Evolutionary conservation across 139 green algal genomes (phyloP).

Genomic region (Eudorina sp.): DNA sequence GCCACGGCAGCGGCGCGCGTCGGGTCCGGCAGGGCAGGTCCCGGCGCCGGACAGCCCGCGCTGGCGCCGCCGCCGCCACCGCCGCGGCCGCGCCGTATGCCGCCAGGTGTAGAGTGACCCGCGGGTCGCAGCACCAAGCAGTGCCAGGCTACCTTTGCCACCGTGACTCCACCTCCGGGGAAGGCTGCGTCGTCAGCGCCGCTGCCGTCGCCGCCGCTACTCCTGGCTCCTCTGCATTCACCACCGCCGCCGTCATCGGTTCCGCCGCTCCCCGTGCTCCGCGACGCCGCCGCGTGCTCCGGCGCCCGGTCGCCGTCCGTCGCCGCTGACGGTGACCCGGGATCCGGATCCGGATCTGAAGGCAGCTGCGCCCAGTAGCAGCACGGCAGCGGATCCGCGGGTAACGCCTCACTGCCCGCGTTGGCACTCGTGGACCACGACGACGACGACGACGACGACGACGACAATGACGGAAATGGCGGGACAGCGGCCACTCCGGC

Average conservation of each 20-base stretch:
- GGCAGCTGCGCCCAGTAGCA: conserved; percentile 37
- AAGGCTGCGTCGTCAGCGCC: background rate
- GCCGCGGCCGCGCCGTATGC: background rate
- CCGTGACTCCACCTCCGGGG: background rate
- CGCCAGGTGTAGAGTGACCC: background rate
- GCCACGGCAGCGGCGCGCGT: background rate
- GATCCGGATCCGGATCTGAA: too few species aligned
- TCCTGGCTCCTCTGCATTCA: background rate
- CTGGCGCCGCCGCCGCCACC: background rate
- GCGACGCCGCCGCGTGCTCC: too few species aligned
- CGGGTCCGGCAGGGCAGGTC: background rate
- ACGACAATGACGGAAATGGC: too few species aligned
- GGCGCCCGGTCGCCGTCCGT: too few species aligned
- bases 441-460: too few species aligned
- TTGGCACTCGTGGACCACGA: too few species aligned
- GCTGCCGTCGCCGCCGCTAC: background rate
- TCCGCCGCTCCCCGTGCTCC: too few species aligned
- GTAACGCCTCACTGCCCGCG: background rate
- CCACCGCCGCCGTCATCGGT: background rate
- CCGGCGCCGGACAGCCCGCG: background rate
- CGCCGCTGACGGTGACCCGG: too few species aligned
- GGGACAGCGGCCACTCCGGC: too few species aligned
- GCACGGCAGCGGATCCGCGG: conserved; percentile 15
- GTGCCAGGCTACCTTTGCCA: background rate
- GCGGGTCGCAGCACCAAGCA: background rate